Evolutionary conservation across 805 yeast genomes (phyloP).

Genomic region (Torulaspora indica): DNA sequence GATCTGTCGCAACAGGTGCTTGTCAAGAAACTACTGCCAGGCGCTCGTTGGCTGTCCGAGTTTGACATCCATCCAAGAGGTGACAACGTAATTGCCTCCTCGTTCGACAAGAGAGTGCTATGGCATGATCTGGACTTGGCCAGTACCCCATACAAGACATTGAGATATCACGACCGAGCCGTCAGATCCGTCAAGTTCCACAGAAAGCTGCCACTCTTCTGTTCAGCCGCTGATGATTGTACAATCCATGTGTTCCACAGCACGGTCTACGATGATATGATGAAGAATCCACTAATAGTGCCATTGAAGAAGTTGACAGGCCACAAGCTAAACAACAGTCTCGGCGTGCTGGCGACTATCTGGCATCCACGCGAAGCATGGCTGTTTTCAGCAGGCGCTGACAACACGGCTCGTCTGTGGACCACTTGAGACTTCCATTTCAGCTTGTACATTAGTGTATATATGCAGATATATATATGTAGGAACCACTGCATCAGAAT

Average conservation of each 20-base stretch:
- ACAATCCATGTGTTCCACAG: slow-evolving; percentile 91
- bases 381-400: slow-evolving; percentile 97
- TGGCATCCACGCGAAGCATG: slow-evolving; percentile 99
- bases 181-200: slow-evolving; percentile 87
- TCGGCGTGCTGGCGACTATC: slow-evolving; percentile 80
- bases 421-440: slow-evolving; percentile 52
- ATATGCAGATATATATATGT: slow-evolving; percentile 1
- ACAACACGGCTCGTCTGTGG: slow-evolving; percentile 93
- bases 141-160: slow-evolving; percentile 87
- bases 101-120: slow-evolving; percentile 88
- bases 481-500: slow-evolving; percentile 4
- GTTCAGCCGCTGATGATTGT: slow-evolving; percentile 95
- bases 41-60: slow-evolving; percentile 89
- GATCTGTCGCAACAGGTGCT: slow-evolving; percentile 83
- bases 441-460: slow-evolving; percentile 8
- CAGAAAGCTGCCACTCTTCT: slow-evolving; percentile 81
- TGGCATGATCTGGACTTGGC: slow-evolving; percentile 96
- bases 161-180: slow-evolving; percentile 92
- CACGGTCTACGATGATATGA: slow-evolving; percentile 80
- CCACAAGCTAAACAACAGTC: slow-evolving; percentile 69
- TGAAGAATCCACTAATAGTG: slow-evolving; percentile 92
- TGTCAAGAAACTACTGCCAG: slow-evolving; percentile 83
- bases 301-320: slow-evolving; percentile 93
- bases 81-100: slow-evolving; percentile 86
- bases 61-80: slow-evolving; percentile 96